Evolutionary conservation across 208 protist species (phyloP).

Genomic region (Trichomonas gallinae): DNA sequence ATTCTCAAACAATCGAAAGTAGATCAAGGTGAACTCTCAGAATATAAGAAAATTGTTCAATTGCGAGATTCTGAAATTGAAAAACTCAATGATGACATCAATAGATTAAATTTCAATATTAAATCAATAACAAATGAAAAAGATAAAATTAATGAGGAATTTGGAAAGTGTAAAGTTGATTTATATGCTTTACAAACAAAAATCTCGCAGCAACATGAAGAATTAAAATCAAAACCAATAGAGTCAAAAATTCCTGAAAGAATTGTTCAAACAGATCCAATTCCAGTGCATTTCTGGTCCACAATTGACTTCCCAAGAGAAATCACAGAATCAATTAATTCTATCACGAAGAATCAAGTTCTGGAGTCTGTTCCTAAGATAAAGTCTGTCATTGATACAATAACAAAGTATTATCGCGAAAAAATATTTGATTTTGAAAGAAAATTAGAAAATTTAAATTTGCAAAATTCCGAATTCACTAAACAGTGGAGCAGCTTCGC

Average conservation of each 20-base stretch:
- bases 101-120: neutral
- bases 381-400: neutral
- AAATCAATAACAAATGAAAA: neutral
- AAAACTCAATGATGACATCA: neutral
- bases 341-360: neutral
- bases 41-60: neutral
- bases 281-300: neutral
- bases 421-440: neutral
- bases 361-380: neutral
- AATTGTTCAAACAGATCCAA: neutral
- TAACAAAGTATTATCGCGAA: neutral
- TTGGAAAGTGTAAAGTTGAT: neutral
- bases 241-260: neutral
- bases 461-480: neutral
- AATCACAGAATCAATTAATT: neutral
- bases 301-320: neutral
- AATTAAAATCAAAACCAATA: neutral
- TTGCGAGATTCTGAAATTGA: neutral
- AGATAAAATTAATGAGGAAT: neutral
- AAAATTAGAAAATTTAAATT: neutral
- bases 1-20: neutral
- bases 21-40: neutral
- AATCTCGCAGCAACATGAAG: neutral
- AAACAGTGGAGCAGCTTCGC: neutral
- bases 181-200: neutral